phyloP scores from a whole-genome alignment of 1,139 yeast species.

The Yamadazyma dendronema region DNA sequence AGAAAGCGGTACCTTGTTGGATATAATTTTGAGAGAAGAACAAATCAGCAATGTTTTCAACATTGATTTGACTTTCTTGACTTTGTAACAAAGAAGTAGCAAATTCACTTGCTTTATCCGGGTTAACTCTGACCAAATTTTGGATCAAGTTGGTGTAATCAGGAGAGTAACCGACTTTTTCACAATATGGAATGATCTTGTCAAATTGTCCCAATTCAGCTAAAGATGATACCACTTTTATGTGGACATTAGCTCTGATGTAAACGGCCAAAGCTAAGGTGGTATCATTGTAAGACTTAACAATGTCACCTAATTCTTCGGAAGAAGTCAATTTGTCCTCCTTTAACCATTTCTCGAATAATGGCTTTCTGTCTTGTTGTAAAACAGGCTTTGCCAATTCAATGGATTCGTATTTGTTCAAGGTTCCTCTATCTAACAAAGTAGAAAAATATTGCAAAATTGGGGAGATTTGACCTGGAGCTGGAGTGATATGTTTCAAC shows the following conservation, averaged over 20 bases:
- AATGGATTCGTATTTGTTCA: conserved; percentile 90
- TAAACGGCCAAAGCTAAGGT: conserved; percentile 90
- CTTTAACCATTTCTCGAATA: conserved; percentile 94
- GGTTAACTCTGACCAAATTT: conserved; percentile 85
- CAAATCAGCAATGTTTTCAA: conserved; percentile 88
- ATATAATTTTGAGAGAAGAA: conserved; percentile 92
- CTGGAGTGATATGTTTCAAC: conserved; percentile 88
- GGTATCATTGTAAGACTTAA: conserved; percentile 76
- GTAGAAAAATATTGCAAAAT: conserved; percentile 91
- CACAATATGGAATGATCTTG: conserved; percentile 91
- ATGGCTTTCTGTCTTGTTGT: conserved; percentile 91
- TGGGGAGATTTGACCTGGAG: conserved; percentile 95
- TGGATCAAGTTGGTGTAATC: conserved; percentile 89
- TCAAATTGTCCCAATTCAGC: conserved; percentile 98
- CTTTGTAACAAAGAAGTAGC: conserved; percentile 79
- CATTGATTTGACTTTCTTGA: conserved; percentile 63
- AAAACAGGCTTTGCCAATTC: conserved; percentile 95
- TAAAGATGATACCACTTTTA: conserved; percentile 86
- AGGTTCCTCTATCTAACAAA: conserved; percentile 85
- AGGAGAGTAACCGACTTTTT: conserved; percentile 84
- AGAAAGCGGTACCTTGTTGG: conserved; percentile 98
- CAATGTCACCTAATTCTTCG: conserved; percentile 96
- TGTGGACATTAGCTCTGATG: conserved; percentile 77
- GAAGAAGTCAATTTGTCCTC: conserved; percentile 92
- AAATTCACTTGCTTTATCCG: conserved; percentile 98